A percentile compares a stretch with the other conserved stretches of the same genome.
Conservation (phyloP, 2,329 filamentous ascomycete genomes). For the Clonostachys solani region DNA sequence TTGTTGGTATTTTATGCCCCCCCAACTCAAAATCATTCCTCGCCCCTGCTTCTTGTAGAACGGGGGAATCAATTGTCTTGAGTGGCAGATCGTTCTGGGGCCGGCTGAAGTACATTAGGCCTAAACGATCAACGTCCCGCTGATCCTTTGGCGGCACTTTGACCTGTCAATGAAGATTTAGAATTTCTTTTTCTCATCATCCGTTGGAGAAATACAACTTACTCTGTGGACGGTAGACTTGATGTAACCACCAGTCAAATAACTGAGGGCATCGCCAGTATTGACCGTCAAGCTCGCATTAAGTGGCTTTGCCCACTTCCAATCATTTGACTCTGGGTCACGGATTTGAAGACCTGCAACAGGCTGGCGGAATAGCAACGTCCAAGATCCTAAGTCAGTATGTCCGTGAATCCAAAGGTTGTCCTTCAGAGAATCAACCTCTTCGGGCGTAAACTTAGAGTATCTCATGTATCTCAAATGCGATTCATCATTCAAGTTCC, state of each 20-base stretch:
- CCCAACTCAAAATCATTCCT: conserved; percentile 31
- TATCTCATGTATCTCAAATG: conserved; percentile 61
- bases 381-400: conserved; percentile 52
- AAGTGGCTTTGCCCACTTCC: conserved; percentile 46
- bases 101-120: conserved; percentile 46
- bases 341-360: conserved; percentile 51
- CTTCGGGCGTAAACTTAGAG: conserved; percentile 38
- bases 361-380: conserved; percentile 54
- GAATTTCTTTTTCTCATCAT: no score
- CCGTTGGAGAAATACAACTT: not conserved
- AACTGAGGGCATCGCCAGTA: conserved; percentile 41
- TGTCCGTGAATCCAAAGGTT: conserved; percentile 42
- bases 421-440: conserved; percentile 35
- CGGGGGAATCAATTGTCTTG: conserved; percentile 28
- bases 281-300: conserved; percentile 48
- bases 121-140: conserved; percentile 38
- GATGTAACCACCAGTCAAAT: conserved; percentile 41
- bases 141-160: conserved; percentile 32
- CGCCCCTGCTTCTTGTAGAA: conserved; percentile 23
- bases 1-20: conserved; percentile 19
- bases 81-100: conserved; percentile 30
- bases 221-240: conserved; percentile 35
- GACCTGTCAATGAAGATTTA: conserved; percentile 13
- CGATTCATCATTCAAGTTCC: conserved; percentile 53
- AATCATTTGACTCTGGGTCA: conserved; percentile 37